Evolutionary conservation across 1,139 yeast species (phyloP).

Genomic region (Candida frijolesensis): DNA sequence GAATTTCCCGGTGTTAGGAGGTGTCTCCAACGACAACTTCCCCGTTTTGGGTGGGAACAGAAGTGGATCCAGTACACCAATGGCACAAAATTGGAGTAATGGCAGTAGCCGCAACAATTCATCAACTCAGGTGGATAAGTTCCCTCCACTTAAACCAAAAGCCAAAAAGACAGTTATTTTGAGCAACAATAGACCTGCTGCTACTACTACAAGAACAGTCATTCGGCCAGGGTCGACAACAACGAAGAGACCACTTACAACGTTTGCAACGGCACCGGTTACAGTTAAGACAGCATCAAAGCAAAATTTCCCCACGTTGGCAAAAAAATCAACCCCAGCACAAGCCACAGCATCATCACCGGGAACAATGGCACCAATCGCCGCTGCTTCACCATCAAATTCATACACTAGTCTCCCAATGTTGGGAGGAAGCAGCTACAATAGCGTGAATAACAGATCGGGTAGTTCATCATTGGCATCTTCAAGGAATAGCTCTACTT

Average conservation of each 20-base stretch:
- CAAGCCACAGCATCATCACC: slow-evolving; percentile 8
- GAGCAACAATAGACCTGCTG: slow-evolving; percentile 30
- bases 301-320: slow-evolving; percentile 30
- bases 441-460: slow-evolving; percentile 3
- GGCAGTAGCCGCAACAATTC: not conserved
- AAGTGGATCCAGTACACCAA: not conserved
- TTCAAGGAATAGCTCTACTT: slow-evolving; percentile 10
- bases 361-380: no score
- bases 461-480: slow-evolving; percentile 7
- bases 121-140: not conserved
- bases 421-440: slow-evolving; percentile 17
- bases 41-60: slow-evolving; percentile 50
- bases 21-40: slow-evolving; percentile 38
- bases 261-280: slow-evolving; percentile 21
- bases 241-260: slow-evolving; percentile 14
- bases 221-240: slow-evolving; percentile 25
- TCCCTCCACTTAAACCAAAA: slow-evolving; percentile 25
- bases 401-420: slow-evolving; percentile 18
- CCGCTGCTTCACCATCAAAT: slow-evolving; percentile 7
- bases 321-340: slow-evolving; percentile 22
- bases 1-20: slow-evolving; percentile 38
- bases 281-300: slow-evolving; percentile 18
- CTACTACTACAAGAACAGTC: slow-evolving; percentile 43
- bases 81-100: not conserved
- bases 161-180: slow-evolving; percentile 21